Base-by-base conservation (phyloP, 2,329 filamentous ascomycete species). In the Microdochium paspali region DNA sequence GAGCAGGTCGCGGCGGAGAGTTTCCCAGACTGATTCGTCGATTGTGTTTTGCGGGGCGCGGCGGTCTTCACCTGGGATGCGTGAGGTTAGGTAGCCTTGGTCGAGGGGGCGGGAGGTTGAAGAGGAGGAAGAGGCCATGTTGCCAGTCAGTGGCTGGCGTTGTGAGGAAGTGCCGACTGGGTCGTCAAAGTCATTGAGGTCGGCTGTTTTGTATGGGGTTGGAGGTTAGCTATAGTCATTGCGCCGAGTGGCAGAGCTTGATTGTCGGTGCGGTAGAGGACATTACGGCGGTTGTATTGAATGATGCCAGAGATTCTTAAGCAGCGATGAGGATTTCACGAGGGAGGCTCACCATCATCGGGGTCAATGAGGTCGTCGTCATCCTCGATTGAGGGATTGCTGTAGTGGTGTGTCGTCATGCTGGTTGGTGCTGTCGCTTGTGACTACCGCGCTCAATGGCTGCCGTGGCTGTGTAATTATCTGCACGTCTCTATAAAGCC, bases 11-110 rank as follows among this genome's bases (percentile, higher is more conserved):
- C 93, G 85, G 46, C 87, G 88, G 51, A 98, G 74, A n/a, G 93
- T 98, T 40, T 91, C 88, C 93, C 93, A 98, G 35, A 98, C 93
- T 2, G 83, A 84, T 70, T 98, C 93, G 66, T 98, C 93, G 65
- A 98, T 94, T 43, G 93, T 98, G 69, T 94, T 95, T 55, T 85
- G 82, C 7, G 90, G 80, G 15, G 93, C 90, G 53, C 85, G 80
- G 47, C 93, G 86, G 71, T 98, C 93, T 67, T 97, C 91, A 55
- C 93, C 93, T 2, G 85, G 85, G 61, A 98, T 94, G 49, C 83
- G 82, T 21, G 88, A 93, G 24, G 90, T 95, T 56, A 96, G 78
- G 66, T 91, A 95, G 60, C 76, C 82, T 63, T 91, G 82, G 58
- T 90, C 83, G 49, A 87, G 74, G 45, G 76, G 68, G 15, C 68